Evolutionary conservation across 1,139 yeast genomes (phyloP).

Genomic region (Saccharomyces hybrid): DNA sequence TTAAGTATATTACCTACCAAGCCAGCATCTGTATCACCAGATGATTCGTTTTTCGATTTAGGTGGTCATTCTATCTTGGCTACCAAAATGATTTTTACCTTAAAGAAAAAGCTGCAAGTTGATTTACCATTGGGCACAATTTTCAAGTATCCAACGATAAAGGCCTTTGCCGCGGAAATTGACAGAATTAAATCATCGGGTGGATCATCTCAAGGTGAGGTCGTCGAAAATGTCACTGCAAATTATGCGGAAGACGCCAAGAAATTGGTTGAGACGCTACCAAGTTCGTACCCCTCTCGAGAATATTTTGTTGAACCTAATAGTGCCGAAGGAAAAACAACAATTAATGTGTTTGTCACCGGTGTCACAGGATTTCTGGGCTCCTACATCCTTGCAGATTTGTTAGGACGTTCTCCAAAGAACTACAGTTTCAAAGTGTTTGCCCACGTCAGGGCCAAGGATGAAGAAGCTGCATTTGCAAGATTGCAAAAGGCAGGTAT

Average conservation of each 20-base stretch:
- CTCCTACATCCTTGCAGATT: constrained; percentile 71
- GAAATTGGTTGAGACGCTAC: constrained; percentile 43
- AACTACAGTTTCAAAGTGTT: constrained; percentile 47
- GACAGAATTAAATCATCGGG: constrained; percentile 35
- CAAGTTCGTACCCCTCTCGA: constrained; percentile 34
- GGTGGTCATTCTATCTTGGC: constrained; percentile 98
- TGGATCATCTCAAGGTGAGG: constrained; percentile 15
- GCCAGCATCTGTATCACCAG: constrained; percentile 67
- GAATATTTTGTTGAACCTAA: constrained; percentile 30
- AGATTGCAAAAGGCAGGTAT: constrained; percentile 71
- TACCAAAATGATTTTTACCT: constrained; percentile 90
- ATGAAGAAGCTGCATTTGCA: constrained; percentile 59
- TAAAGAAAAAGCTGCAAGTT: constrained; percentile 67
- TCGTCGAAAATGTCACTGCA: constrained; percentile 23
- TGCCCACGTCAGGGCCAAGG: constrained; percentile 88
- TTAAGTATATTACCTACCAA: constrained; percentile 72
- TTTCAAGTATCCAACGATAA: constrained; percentile 81
- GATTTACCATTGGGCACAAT: constrained; percentile 87
- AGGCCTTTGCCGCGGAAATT: constrained; percentile 67
- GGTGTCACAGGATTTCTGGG: constrained; percentile 98
- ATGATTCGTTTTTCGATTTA: constrained; percentile 89
- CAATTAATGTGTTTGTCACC: constrained; percentile 71
- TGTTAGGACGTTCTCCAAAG: constrained; percentile 45
- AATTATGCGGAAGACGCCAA: constrained; percentile 75
- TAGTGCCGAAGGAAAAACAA: constrained; percentile 31